phyloP scores from a whole-genome alignment of 371 early-diverging fungal species.

The Mucor saturninus region DNA sequence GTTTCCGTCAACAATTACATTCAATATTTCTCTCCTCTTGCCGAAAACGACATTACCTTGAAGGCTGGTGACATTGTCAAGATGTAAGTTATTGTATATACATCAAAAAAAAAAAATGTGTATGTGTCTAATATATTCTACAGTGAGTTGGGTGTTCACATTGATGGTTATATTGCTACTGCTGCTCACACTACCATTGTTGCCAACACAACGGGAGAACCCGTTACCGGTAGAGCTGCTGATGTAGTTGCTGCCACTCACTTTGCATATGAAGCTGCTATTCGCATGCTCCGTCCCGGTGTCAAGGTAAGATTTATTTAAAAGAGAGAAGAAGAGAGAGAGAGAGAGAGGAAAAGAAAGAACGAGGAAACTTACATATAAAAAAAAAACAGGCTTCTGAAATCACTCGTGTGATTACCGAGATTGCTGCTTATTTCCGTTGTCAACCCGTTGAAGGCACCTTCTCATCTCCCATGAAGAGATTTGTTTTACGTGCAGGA shows the following conservation, averaged over 20 bases:
- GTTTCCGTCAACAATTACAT: slow-evolving; percentile 82
- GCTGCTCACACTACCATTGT: slow-evolving; percentile 86
- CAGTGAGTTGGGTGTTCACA: slow-evolving; percentile 89
- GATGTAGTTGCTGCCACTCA: slow-evolving; percentile 86
- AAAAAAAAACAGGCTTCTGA: slow-evolving; percentile 58
- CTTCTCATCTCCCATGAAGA: slow-evolving; percentile 80
- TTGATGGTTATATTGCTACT: slow-evolving; percentile 92
- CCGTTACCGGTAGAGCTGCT: slow-evolving; percentile 76
- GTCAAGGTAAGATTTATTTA: slow-evolving; percentile 33
- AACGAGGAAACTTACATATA: not conserved
- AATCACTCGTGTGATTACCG: slow-evolving; percentile 77
- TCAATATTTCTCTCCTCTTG: slow-evolving; percentile 77
- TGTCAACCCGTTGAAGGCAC: slow-evolving; percentile 89
- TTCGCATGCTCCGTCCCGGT: slow-evolving; percentile 85
- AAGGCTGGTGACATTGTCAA: slow-evolving; percentile 87
- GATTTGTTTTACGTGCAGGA: slow-evolving; percentile 83
- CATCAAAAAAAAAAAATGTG: too few relatives aligned
- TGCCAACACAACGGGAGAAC: slow-evolving; percentile 60
- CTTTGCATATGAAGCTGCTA: slow-evolving; percentile 77
- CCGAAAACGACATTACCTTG: slow-evolving; percentile 60
- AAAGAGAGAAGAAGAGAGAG: slow-evolving; percentile 28
- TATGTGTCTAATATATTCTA: too few relatives aligned
- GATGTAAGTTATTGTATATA: slow-evolving; percentile 55
- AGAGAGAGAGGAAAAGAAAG: not conserved
- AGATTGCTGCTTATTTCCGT: slow-evolving; percentile 79